A percentile compares a stretch with the other conserved stretches of the same genome.
phyloP scores from a whole-genome alignment of 2,329 filamentous ascomycete genomes.

The Colletotrichum liriopes region DNA sequence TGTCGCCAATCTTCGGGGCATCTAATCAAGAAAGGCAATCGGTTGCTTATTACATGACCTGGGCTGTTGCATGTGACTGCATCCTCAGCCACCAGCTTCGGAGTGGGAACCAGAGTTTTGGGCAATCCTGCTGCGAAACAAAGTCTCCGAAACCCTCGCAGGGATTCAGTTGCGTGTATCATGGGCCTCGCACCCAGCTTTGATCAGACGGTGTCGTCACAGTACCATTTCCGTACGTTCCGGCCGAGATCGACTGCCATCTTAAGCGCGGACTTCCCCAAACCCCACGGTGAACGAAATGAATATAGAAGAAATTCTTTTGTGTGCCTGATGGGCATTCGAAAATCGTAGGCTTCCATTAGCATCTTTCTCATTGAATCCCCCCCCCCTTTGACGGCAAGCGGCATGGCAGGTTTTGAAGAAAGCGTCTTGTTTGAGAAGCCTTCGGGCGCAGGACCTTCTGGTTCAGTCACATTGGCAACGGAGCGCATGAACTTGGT shows the following conservation, averaged over 20 bases:
- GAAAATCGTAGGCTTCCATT: too few species aligned
- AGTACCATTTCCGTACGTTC: background rate
- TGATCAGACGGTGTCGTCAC: conserved; percentile 24
- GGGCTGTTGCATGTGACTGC: too few species aligned
- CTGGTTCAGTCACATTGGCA: background rate
- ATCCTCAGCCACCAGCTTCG: background rate
- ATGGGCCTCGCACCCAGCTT: background rate
- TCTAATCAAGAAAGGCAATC: background rate
- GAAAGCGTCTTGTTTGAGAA: conserved; percentile 12
- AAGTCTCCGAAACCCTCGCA: too few species aligned
- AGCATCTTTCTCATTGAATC: background rate
- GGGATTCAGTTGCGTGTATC: background rate
- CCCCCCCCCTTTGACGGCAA: background rate
- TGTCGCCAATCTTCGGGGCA: too few species aligned
- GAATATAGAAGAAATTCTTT: background rate
- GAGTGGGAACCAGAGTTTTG: background rate
- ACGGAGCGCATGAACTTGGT: conserved; percentile 1
- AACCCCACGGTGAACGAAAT: background rate
- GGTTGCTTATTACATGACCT: background rate
- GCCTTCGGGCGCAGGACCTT: background rate
- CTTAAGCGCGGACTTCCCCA: conserved; percentile 26
- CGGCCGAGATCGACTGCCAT: background rate
- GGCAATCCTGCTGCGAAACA: background rate
- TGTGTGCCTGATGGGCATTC: background rate
- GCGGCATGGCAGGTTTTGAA: background rate